A percentile compares a stretch with the other conserved stretches of the same genome.
Evolutionary conservation across 2,329 filamentous ascomycete genomes (phyloP).

Genomic region (Botrytis squamosa): DNA sequence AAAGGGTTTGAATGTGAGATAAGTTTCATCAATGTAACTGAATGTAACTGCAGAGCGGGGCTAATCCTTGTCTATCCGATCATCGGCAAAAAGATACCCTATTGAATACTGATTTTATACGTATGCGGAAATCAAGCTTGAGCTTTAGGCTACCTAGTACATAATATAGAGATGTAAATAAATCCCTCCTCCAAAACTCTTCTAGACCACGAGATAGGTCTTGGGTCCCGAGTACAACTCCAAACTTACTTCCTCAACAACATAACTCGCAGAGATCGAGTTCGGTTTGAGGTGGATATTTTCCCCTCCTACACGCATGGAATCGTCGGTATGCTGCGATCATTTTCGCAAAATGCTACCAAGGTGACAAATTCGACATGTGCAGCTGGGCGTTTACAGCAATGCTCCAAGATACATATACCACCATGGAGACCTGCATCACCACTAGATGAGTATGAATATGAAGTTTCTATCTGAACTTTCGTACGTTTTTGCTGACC

Average conservation of each 20-base stretch:
- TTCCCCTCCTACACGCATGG: slow-evolving; percentile 31
- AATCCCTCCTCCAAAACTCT: background rate
- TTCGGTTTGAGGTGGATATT: slow-evolving; percentile 9
- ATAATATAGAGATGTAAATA: background rate
- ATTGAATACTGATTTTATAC: background rate
- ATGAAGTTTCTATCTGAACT: slow-evolving; percentile 34
- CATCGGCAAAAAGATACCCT: background rate
- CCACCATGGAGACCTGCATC: slow-evolving; percentile 62
- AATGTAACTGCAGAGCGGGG: slow-evolving; percentile 2
- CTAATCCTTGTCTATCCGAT: background rate
- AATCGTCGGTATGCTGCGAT: slow-evolving; percentile 40
- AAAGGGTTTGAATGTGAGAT: no score
- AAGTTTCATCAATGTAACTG: background rate
- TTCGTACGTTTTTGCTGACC: slow-evolving; percentile 22
- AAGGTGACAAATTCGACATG: slow-evolving; percentile 35
- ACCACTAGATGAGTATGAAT: slow-evolving; percentile 58
- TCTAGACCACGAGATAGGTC: slow-evolving; percentile 6
- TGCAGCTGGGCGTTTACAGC: slow-evolving; percentile 16
- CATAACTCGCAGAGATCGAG: slow-evolving; percentile 11
- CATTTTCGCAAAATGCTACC: slow-evolving; percentile 38
- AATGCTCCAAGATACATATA: slow-evolving; percentile 27
- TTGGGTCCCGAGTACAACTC: slow-evolving; percentile 1
- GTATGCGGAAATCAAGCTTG: slow-evolving; percentile 2
- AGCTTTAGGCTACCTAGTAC: background rate
- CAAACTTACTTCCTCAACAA: background rate